A percentile compares a stretch with the other conserved stretches of the same genome.
These are phyloP conservation scores for Scleromitrula shiraiana DNA, from an alignment of 2,329 filamentous ascomycete species.

Conservation along the genomic window DNA sequence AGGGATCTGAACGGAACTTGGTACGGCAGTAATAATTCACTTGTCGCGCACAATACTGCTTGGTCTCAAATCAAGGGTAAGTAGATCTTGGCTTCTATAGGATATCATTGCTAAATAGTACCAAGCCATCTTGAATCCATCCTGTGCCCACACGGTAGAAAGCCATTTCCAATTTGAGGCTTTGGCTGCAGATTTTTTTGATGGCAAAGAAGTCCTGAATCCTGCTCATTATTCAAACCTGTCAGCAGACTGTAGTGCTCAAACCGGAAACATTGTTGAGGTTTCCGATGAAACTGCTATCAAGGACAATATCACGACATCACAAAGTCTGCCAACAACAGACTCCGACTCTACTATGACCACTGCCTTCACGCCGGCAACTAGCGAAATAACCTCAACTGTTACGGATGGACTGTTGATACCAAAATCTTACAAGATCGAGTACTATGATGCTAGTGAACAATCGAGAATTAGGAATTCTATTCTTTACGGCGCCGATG, in stretches of 20 bases:
- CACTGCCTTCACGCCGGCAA: neutral
- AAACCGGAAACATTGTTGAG: too few relatives aligned
- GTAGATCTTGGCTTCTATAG: neutral
- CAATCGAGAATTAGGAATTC: neutral
- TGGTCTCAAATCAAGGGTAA: neutral
- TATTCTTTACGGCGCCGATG: neutral
- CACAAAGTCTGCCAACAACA: neutral
- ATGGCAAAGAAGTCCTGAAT: slow-evolving; percentile 6
- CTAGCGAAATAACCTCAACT: neutral
- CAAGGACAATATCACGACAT: neutral
- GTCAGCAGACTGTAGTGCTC: neutral
- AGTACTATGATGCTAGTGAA: neutral
- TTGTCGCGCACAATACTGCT: neutral
- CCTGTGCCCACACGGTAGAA: neutral
- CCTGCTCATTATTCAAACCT: neutral
- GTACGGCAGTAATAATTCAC: neutral
- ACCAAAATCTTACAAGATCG: neutral
- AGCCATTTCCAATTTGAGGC: slow-evolving; percentile 5
- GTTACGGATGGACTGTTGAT: too few relatives aligned
- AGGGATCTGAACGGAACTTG: neutral
- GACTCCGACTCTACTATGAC: neutral
- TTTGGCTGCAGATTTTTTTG: slow-evolving; percentile 13
- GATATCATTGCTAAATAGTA: neutral
- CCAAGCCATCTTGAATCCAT: neutral
- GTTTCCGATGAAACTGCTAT: too few relatives aligned